Conservation (phyloP, 129 eudicot species). For the Centaurea solstitialis region DNA sequence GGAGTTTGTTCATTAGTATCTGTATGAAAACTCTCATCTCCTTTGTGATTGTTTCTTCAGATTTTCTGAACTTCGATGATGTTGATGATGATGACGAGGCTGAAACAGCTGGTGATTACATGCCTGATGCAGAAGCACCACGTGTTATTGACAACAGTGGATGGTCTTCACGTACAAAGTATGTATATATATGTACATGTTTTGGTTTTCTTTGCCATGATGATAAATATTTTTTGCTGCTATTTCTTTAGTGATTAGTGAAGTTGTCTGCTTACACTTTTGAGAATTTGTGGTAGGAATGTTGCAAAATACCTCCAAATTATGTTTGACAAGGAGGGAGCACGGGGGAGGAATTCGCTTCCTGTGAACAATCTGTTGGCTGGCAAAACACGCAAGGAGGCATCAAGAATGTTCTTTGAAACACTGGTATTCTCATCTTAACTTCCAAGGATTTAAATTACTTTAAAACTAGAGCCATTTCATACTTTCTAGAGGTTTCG, state of each 20-base stretch:
- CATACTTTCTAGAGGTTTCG: not conserved
- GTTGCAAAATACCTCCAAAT: slow-evolving; percentile 92
- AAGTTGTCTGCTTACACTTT: not conserved
- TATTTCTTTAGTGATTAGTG: not conserved
- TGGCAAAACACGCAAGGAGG: slow-evolving; percentile 90
- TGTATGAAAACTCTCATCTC: not conserved
- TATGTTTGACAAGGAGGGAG: slow-evolving; percentile 77
- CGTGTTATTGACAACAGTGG: slow-evolving; percentile 75
- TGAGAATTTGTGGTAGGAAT: slow-evolving; percentile 45
- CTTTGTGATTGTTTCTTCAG: slow-evolving; percentile 39
- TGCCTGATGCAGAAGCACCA: slow-evolving; percentile 58
- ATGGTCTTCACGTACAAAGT: slow-evolving; percentile 98
- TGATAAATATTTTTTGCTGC: not conserved
- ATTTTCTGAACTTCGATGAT: slow-evolving; percentile 83
- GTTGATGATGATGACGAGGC: slow-evolving; percentile 71
- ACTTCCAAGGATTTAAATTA: not conserved
- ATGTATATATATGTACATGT: slow-evolving; percentile 1
- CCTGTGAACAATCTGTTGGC: slow-evolving; percentile 61
- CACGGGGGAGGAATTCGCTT: slow-evolving; percentile 54
- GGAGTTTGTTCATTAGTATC: not conserved
- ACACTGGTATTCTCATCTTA: slow-evolving; percentile 56
- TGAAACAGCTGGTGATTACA: slow-evolving; percentile 62
- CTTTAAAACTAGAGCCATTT: not conserved
- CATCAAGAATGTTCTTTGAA: slow-evolving; percentile 96
- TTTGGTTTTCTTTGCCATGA: not conserved